phyloP scores from a whole-genome alignment of 1,139 yeast species.

The Pichia sp. region DNA sequence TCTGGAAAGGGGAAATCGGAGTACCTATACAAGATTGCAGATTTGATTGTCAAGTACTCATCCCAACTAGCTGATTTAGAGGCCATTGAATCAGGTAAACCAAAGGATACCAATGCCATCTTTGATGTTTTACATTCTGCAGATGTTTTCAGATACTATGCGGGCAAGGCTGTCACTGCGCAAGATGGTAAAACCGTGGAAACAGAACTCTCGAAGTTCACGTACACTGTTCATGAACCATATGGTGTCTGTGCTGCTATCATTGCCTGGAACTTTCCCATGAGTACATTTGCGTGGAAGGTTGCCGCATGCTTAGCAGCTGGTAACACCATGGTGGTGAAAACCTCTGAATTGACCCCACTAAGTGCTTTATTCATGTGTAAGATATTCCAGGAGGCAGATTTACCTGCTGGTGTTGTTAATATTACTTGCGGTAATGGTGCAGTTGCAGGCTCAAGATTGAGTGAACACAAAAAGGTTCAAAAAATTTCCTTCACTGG shows the following conservation, averaged over 20 bases:
- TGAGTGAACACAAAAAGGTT: slow-evolving; percentile 43
- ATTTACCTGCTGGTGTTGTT: slow-evolving; percentile 53
- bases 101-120: slow-evolving; percentile 32
- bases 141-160: slow-evolving; percentile 47
- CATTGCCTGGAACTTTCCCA: slow-evolving; percentile 59
- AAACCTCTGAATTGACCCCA: slow-evolving; percentile 54
- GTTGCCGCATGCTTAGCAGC: slow-evolving; percentile 59
- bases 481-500: slow-evolving; percentile 55
- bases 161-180: slow-evolving; percentile 48
- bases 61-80: slow-evolving; percentile 50
- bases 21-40: slow-evolving; percentile 43
- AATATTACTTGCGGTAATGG: slow-evolving; percentile 50
- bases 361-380: slow-evolving; percentile 45
- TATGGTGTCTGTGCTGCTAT: slow-evolving; percentile 57
- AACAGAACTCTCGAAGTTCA: slow-evolving; percentile 44
- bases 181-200: slow-evolving; percentile 47
- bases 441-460: slow-evolving; percentile 42
- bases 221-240: slow-evolving; percentile 51
- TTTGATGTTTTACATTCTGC: slow-evolving; percentile 44
- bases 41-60: slow-evolving; percentile 41
- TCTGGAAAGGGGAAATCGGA: slow-evolving; percentile 31
- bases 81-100: slow-evolving; percentile 62
- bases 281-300: slow-evolving; percentile 55
- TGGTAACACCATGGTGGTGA: slow-evolving; percentile 48
- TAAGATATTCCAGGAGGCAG: slow-evolving; percentile 40